phyloP scores from a whole-genome alignment of 1,139 yeast species.

The Nakaseomyces sp. region DNA sequence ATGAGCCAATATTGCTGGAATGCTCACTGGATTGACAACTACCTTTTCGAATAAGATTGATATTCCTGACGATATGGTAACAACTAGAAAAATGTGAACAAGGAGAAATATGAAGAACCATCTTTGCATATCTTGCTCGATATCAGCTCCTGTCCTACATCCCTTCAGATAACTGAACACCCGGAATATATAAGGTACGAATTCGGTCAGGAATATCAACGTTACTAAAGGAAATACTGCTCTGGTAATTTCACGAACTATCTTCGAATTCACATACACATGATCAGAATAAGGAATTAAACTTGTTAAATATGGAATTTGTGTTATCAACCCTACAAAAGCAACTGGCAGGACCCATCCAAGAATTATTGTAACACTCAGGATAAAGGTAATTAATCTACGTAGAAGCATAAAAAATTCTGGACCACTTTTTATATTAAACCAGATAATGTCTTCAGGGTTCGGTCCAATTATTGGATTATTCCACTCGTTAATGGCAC shows the following conservation, averaged over 20 bases:
- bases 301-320: constrained; percentile 49
- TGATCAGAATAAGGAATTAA: constrained; percentile 47
- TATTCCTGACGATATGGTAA: constrained; percentile 75
- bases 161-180: constrained; percentile 44
- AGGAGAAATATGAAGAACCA: constrained; percentile 68
- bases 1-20: constrained; percentile 61
- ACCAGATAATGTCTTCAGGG: constrained; percentile 55
- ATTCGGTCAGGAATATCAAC: constrained; percentile 48
- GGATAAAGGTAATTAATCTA: constrained; percentile 36
- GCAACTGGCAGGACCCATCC: constrained; percentile 69
- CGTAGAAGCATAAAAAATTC: constrained; percentile 33
- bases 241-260: constrained; percentile 43
- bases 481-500: constrained; percentile 37
- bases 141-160: constrained; percentile 44
- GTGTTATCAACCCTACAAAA: constrained; percentile 56
- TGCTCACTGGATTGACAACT: constrained; percentile 61
- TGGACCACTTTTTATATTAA: constrained; percentile 38
- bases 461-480: constrained; percentile 42
- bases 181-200: constrained; percentile 45
- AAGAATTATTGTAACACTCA: constrained; percentile 41
- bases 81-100: constrained; percentile 74
- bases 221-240: constrained; percentile 55
- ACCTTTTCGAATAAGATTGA: constrained; percentile 58
- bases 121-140: constrained; percentile 52
- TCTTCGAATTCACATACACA: constrained; percentile 46